Evolutionary conservation across 1,284 basidiomycete genomes (phyloP), one percentile per base, ranked within the genome.

Genomic region (Trichosporon sp.): DNA sequence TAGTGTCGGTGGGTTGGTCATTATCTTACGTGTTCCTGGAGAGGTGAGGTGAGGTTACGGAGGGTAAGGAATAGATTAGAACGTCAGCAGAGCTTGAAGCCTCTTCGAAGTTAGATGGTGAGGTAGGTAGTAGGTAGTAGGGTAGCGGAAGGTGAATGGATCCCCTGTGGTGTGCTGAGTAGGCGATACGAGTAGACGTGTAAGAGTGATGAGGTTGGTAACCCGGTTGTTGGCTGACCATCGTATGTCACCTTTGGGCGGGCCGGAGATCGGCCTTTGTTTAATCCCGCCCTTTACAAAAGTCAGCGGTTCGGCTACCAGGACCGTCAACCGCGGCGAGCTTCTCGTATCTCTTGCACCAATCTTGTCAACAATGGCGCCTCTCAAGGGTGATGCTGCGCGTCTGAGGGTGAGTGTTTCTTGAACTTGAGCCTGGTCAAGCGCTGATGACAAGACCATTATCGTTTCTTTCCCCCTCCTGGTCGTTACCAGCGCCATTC

Each of bases 401-500:
- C 77, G 82, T 2, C 65, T 82, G 46, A 70, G 80, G 56, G 79
- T 82, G 43, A 74, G 77, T 11, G 56, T 54, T 5, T 5, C 8
- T 19, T 26, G 14, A 12, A 16, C 11, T 2, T 16, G 16, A 26
- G 26, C n/a, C 16, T 56, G 54, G 14, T 2, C 3, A 32, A 16
- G 8, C 35, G 61, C 67, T 70, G 69, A 73, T 67, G 14, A 16
- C 2, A 65, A 82, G 81, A 80, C 77, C 1, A 81, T 84, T 71
- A 80, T 84, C 74, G 76, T 84, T 51, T 78, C 82, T 4, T 80
- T 83, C 65, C 82, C 82, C 5, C 32, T 84, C 1, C 75, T 84
- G 11, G 79, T 83, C 2, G 81, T 80, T 6, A 84, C 82, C 4
- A 77, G 79, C 7, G 81, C 79, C 14, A 81, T 84, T 65, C 70